These are phyloP conservation scores for Microascus cirrosus DNA, from an alignment of 2,329 filamentous ascomycete species.

Conservation along the genomic window DNA sequence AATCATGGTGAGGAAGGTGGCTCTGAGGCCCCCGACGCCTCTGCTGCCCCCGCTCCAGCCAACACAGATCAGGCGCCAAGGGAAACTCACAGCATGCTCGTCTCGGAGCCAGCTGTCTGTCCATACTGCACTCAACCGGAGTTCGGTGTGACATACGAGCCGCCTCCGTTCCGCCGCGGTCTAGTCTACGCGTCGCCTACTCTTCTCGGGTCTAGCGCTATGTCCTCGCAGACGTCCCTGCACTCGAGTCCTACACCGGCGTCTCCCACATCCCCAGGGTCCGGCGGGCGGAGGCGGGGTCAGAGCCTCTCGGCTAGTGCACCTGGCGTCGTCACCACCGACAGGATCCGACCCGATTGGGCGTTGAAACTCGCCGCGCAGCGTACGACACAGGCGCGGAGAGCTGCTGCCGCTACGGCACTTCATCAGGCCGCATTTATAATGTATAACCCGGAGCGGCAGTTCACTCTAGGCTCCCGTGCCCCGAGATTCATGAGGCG, in stretches of 20 bases:
- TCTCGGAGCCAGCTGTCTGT: constrained; percentile 85
- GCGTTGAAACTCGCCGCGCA: constrained; percentile 78
- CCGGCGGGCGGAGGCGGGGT: constrained; percentile 31
- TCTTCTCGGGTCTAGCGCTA: constrained; percentile 49
- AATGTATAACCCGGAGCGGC: constrained; percentile 50
- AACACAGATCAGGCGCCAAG: constrained; percentile 10
- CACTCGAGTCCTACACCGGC: constrained; percentile 42
- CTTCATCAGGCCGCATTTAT: constrained; percentile 91
- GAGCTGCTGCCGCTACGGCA: constrained; percentile 87
- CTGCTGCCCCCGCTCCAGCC: background rate
- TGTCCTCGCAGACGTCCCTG: constrained; percentile 79
- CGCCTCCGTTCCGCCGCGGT: constrained; percentile 79
- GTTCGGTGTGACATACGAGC: constrained; percentile 90
- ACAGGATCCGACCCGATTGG: constrained; percentile 90
- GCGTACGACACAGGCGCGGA: constrained; percentile 70
- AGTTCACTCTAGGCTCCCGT: background rate
- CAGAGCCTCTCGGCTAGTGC: constrained; percentile 69
- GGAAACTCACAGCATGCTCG: constrained; percentile 42
- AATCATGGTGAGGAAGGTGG: constrained; percentile 44
- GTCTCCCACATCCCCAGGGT: constrained; percentile 17
- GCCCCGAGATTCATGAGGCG: constrained; percentile 3
- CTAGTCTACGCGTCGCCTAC: constrained; percentile 54
- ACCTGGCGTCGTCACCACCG: constrained; percentile 81
- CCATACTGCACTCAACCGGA: constrained; percentile 93
- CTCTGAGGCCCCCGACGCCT: constrained; percentile 19